Percentiles rank a stretch among this genome's conserved stretches.
phyloP scores from a whole-genome alignment of 768 basidiomycete genomes.

The Lactarius hengduanensis region DNA sequence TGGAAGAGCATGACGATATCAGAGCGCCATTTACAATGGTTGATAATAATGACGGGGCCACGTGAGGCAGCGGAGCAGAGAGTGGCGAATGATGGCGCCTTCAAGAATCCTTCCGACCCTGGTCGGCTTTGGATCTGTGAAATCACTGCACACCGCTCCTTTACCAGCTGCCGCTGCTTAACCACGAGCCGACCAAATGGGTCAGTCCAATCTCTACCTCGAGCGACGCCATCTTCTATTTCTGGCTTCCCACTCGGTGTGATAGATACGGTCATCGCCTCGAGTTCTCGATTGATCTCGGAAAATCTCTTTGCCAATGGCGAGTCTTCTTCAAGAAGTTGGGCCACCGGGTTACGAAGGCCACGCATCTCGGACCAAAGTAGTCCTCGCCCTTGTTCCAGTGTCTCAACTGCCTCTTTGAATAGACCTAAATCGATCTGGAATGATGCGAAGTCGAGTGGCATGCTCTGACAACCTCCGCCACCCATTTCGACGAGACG shows the following conservation, averaged over 20 bases:
- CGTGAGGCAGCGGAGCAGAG: background rate
- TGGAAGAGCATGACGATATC: too few species aligned
- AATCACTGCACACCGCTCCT: background rate
- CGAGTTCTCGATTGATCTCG: background rate
- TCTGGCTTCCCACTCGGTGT: background rate
- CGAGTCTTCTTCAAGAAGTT: background rate
- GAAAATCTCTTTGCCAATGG: background rate
- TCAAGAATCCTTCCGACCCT: background rate
- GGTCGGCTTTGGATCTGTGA: background rate
- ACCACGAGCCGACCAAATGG: background rate
- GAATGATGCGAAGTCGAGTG: background rate
- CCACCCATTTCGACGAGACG: background rate
- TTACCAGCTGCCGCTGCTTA: background rate
- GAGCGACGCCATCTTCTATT: background rate
- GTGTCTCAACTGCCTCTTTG: background rate
- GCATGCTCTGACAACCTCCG: background rate
- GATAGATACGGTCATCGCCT: background rate
- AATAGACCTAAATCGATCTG: background rate
- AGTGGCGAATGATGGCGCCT: background rate
- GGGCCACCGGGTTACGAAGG: background rate
- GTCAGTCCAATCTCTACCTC: background rate
- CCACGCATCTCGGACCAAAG: background rate
- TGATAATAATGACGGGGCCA: too few species aligned
- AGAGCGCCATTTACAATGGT: too few species aligned
- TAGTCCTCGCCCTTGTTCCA: slow-evolving; percentile 6